Evolutionary conservation across 108 stramenopile genomes (phyloP), one percentile per base, ranked within the genome.

Genomic region (Nitzschia sp.): DNA sequence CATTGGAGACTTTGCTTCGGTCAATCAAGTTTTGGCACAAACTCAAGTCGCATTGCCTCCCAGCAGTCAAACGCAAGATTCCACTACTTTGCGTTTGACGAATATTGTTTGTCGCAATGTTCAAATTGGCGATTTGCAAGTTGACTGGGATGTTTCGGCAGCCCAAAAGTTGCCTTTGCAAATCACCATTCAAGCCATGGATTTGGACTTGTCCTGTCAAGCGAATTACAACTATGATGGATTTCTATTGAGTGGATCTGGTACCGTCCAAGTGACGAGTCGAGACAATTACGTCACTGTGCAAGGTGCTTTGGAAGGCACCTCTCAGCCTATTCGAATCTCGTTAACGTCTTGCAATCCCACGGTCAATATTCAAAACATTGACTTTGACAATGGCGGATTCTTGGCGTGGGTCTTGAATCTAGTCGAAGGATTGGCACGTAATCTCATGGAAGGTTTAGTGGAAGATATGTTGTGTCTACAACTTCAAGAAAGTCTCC

Each of bases 331-430:
- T 6, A 36, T 57, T 0, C 3, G 49, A 4, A 36, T 63, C 18
- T 3, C 29, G 0, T 54, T 76, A 25, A 34, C 55, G 0, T 32
- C 54, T 0, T 76, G 75, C 32, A 36, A 11, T 65, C 68, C 75
- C 0, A 42, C 61, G 0, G 38, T 76, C 19, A n/a, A 70, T 19
- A 76, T 76, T 25, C 30, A 61, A 15, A 46, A 64, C 23, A 56
- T 76, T n/a, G 60, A 68, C 53, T 76, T 76, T 59, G 31, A 33
- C n/a, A 70, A 68, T 29, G 75, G 75, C 15, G 75, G 75, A 0
- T 33, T 76, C 46, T 23, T 69, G 0, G 62, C 63, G 0, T 76
- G 69, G 75, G 31, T 70, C 23, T 49, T 76, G 21, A 64, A 76
- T 35, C 18, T 64, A 0, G 42, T 76, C 8, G 68, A 76, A 36